These are phyloP conservation scores for Coemansia sp. DNA, from an alignment of 192 early-diverging fungal genomes.

Conservation along the genomic window DNA sequence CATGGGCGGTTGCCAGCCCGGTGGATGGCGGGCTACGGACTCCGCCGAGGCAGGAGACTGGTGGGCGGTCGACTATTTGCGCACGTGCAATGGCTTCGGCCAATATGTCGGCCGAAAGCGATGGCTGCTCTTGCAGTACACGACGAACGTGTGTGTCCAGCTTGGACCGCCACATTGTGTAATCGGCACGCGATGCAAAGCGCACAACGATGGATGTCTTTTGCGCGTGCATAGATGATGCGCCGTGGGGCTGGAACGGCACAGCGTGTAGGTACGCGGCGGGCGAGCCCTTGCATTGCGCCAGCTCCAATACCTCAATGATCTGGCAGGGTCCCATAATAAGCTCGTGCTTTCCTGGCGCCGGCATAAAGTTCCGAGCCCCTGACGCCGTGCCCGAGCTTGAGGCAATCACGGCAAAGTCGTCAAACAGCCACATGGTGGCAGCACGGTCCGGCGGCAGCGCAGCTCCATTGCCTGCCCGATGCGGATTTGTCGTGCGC, in stretches of 20 bases:
- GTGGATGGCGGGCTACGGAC: slow-evolving; percentile 33
- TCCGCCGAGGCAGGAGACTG: slow-evolving; percentile 18
- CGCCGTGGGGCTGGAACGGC: slow-evolving; percentile 11
- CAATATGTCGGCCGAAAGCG: slow-evolving; percentile 38
- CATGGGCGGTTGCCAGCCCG: slow-evolving; percentile 21
- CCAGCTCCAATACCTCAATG: slow-evolving; percentile 47
- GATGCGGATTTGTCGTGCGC: slow-evolving; percentile 15
- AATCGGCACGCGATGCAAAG: slow-evolving; percentile 44
- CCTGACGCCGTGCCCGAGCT: neutral
- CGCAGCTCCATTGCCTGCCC: slow-evolving; percentile 12
- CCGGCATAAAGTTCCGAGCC: slow-evolving; percentile 18
- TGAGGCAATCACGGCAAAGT: slow-evolving; percentile 31
- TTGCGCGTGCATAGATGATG: neutral
- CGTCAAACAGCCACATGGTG: slow-evolving; percentile 48
- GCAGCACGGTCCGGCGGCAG: slow-evolving; percentile 30
- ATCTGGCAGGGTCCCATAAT: slow-evolving; percentile 36
- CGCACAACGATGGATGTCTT: slow-evolving; percentile 34
- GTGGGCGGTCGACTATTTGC: slow-evolving; percentile 24
- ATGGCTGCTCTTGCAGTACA: slow-evolving; percentile 28
- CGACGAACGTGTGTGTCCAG: slow-evolving; percentile 43
- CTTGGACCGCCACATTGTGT: slow-evolving; percentile 34
- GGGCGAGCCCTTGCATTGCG: slow-evolving; percentile 41
- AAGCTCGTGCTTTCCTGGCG: slow-evolving; percentile 21
- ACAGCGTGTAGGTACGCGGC: slow-evolving; percentile 32
- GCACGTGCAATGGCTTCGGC: slow-evolving; percentile 48